phyloP scores from a whole-genome alignment of 2,329 filamentous ascomycete species.

The Shiraia bambusicola region DNA sequence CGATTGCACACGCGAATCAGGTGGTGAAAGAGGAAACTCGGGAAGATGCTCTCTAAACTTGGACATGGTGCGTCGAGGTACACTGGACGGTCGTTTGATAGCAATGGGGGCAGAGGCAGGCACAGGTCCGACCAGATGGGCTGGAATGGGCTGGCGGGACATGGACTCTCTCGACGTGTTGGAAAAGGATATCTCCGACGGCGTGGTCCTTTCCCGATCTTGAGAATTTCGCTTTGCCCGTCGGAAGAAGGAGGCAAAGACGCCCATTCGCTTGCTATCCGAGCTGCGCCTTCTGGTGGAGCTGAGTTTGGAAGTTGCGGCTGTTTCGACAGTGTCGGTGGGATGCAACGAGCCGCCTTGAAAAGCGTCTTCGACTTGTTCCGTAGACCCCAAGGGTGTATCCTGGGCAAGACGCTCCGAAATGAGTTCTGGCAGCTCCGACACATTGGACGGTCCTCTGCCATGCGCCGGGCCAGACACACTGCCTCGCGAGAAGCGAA shows the following conservation, averaged over 20 bases:
- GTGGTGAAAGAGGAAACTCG: conserved; percentile 81
- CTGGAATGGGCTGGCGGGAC: conserved; percentile 55
- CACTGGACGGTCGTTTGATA: conserved; percentile 53
- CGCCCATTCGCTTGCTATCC: conserved; percentile 38
- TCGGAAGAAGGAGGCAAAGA: conserved; percentile 64
- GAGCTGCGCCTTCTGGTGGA: conserved; percentile 36
- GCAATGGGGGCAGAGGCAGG: conserved; percentile 37
- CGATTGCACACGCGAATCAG: conserved; percentile 77
- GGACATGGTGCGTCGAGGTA: conserved; percentile 79
- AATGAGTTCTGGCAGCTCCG: conserved; percentile 54
- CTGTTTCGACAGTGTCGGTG: conserved; percentile 35
- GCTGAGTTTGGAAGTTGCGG: conserved; percentile 27
- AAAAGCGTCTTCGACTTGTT: conserved; percentile 30
- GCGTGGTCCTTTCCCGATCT: conserved; percentile 55
- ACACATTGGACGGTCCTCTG: conserved; percentile 54
- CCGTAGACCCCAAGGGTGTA: conserved; percentile 47
- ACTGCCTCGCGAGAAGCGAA: conserved; percentile 52
- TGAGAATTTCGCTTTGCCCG: conserved; percentile 55
- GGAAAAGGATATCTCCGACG: conserved; percentile 73
- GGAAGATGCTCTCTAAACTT: conserved; percentile 91
- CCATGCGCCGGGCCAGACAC: conserved; percentile 51
- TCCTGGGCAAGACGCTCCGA: conserved; percentile 43
- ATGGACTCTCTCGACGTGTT: conserved; percentile 92
- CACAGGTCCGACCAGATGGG: conserved; percentile 49
- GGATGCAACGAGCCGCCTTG: conserved; percentile 38